Percentiles rank a stretch among this genome's conserved stretches.
Evolutionary conservation across 306 rosid genomes (phyloP).

Genomic region (Styphnolobium japonicum): DNA sequence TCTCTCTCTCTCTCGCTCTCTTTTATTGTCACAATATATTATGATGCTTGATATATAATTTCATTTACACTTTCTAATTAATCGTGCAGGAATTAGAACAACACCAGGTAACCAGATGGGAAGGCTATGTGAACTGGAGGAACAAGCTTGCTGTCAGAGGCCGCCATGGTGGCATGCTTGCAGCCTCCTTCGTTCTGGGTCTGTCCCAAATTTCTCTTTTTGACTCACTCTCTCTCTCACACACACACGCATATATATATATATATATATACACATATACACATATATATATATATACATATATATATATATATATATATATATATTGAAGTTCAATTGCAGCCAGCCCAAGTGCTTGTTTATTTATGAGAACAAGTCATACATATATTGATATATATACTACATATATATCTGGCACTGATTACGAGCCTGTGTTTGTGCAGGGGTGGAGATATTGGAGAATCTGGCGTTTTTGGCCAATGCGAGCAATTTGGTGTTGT

Average conservation of each 20-base stretch:
- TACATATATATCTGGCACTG: background rate
- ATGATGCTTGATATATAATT: background rate
- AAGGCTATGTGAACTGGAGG: slow-evolving; percentile 86
- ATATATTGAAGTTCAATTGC: too few species aligned
- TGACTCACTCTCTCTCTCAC: too few species aligned
- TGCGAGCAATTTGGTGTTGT: slow-evolving; percentile 91
- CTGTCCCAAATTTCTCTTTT: slow-evolving; percentile 10
- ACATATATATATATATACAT: too few species aligned
- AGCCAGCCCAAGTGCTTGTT: too few species aligned
- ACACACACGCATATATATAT: too few species aligned
- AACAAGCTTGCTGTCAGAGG: slow-evolving; percentile 65
- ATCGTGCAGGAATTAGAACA: slow-evolving; percentile 49
- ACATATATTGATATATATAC: too few species aligned
- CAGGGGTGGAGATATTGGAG: slow-evolving; percentile 91
- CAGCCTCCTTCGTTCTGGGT: slow-evolving; percentile 87
- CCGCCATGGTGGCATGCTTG: slow-evolving; percentile 89
- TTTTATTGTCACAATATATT: background rate
- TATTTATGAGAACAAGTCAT: too few species aligned
- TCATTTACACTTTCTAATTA: background rate
- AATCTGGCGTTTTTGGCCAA: slow-evolving; percentile 87
- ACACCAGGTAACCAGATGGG: slow-evolving; percentile 49
- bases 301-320: too few species aligned
- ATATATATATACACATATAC: too few species aligned
- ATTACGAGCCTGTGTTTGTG: background rate
- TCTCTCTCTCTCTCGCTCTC: background rate